These are phyloP conservation scores for Cubamyces sp. DNA, from an alignment of 768 basidiomycete species.

Conservation along the genomic window DNA sequence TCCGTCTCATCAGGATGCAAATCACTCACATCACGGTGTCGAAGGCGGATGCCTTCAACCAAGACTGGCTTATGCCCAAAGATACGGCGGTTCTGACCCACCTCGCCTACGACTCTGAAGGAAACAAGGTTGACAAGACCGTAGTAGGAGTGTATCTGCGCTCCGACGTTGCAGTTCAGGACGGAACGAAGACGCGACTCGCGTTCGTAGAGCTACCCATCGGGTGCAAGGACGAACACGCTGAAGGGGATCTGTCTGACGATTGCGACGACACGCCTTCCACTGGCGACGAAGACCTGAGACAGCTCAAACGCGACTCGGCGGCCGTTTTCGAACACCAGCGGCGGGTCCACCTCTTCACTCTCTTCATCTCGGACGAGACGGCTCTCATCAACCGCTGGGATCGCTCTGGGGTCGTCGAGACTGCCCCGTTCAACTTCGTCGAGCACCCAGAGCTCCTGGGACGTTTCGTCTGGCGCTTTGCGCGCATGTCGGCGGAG, in stretches of 20 bases:
- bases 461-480: conserved; percentile 9
- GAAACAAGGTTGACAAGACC: background rate
- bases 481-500: background rate
- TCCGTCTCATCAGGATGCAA: too few species aligned
- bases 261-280: conserved; percentile 2
- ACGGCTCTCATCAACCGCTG: conserved; percentile 1
- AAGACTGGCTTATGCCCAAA: too few species aligned
- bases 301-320: conserved; percentile 3
- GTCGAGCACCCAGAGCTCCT: background rate
- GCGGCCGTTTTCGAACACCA: conserved; percentile 1
- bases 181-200: background rate
- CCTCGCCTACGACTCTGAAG: too few species aligned
- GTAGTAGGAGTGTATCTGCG: background rate
- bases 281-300: background rate
- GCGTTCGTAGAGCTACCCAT: conserved; percentile 4
- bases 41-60: too few species aligned
- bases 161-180: background rate
- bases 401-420: conserved; percentile 6
- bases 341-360: conserved; percentile 6
- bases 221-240: conserved; percentile 6
- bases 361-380: conserved; percentile 4
- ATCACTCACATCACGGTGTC: too few species aligned
- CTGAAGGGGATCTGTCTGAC: background rate
- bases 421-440: conserved; percentile 12
- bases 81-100: too few species aligned